Conservation (phyloP, 352 stramenopile genomes). For the Globisporangium spinosum region DNA sequence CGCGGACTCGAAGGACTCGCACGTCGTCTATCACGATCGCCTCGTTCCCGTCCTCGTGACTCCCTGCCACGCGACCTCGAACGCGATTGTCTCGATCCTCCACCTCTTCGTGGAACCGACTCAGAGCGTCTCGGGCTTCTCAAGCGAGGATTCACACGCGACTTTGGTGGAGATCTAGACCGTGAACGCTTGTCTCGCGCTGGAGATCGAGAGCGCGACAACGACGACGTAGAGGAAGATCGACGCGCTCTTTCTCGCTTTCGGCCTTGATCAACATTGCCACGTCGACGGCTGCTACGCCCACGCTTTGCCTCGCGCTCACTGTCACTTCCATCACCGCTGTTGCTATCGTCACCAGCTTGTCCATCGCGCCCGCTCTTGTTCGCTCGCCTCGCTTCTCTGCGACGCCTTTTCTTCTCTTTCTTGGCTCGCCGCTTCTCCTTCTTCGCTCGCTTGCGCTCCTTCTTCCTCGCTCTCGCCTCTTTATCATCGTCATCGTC, state of each 20-base stretch:
- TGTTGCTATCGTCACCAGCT: neutral
- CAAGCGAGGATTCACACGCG: neutral
- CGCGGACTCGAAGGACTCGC: neutral
- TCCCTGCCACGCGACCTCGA: neutral
- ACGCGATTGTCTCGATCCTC: neutral
- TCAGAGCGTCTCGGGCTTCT: neutral
- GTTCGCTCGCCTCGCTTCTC: conserved; percentile 17
- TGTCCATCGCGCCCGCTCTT: neutral
- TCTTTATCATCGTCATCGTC: conserved; percentile 1
- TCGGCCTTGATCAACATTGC: neutral
- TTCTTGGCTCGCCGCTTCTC: conserved; percentile 32
- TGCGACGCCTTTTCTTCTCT: conserved; percentile 33
- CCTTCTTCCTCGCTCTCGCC: conserved; percentile 18
- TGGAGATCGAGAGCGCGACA: neutral
- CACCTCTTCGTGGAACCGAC: neutral
- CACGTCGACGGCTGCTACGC: neutral
- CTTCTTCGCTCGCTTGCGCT: conserved; percentile 26
- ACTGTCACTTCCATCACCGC: neutral
- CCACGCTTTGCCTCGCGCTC: neutral
- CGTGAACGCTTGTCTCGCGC: neutral
- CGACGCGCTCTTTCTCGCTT: neutral
- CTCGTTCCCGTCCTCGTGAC: neutral
- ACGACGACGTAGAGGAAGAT: neutral
- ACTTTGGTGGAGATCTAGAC: neutral
- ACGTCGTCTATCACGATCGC: neutral